Conservation (phyloP, 2,329 filamentous ascomycete genomes). For the Botrytis medusae region DNA sequence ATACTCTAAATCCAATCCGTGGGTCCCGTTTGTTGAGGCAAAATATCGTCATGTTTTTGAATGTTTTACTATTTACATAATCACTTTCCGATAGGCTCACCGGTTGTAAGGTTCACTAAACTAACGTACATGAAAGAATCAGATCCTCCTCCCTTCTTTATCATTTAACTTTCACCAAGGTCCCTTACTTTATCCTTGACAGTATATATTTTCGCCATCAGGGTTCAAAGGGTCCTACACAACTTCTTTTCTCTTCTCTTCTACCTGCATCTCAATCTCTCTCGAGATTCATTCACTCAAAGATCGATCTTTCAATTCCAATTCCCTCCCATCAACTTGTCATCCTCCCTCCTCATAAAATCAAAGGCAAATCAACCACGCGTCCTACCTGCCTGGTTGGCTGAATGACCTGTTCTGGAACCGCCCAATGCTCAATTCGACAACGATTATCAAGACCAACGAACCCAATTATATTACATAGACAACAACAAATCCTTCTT, state of each 20-base stretch:
- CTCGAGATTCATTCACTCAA: not conserved
- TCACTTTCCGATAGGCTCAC: not conserved
- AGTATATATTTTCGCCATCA: not conserved
- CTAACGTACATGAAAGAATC: not conserved
- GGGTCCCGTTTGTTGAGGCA: not conserved
- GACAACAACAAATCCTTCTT: constrained; percentile 8
- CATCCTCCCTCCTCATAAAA: not conserved
- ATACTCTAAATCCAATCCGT: not conserved
- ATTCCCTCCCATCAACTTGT: not conserved
- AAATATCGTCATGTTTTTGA: constrained; percentile 1
- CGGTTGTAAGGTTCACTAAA: not conserved
- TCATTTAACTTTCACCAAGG: not conserved
- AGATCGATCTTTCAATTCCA: not conserved
- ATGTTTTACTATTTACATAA: constrained; percentile 6
- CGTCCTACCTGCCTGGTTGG: constrained; percentile 8
- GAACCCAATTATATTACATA: not conserved
- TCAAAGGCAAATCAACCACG: not conserved
- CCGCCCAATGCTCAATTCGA: constrained; percentile 12
- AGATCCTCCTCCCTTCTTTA: not conserved
- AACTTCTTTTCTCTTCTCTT: not conserved
- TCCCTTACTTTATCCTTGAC: not conserved
- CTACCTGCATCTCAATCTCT: not conserved
- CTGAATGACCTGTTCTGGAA: constrained; percentile 20
- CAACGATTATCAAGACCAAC: constrained; percentile 14
- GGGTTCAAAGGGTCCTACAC: not conserved